Evolutionary conservation across 805 yeast species (phyloP).

Genomic region (Yamadazyma akitaensis): DNA sequence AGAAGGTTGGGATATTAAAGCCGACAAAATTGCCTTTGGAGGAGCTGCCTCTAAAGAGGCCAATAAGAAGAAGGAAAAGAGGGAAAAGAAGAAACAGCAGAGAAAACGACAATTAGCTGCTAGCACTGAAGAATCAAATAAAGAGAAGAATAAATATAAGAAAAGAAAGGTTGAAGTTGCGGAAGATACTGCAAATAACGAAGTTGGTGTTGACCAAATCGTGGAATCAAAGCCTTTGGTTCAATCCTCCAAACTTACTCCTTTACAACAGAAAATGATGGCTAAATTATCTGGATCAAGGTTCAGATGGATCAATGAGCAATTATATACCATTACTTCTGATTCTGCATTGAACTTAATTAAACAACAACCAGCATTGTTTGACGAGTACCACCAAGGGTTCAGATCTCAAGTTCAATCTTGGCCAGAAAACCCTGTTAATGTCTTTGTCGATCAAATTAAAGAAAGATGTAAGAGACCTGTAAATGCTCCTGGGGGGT

Average conservation of each 20-base stretch:
- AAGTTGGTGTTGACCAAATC: slow-evolving; percentile 8
- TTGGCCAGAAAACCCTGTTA: slow-evolving; percentile 99
- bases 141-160: slow-evolving; percentile 7
- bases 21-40: slow-evolving; percentile 48
- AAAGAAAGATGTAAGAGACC: slow-evolving; percentile 56
- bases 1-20: slow-evolving; percentile 76
- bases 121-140: slow-evolving; percentile 1
- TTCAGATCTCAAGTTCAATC: slow-evolving; percentile 91
- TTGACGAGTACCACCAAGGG: slow-evolving; percentile 94
- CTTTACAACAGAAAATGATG: slow-evolving; percentile 93
- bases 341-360: slow-evolving; percentile 71
- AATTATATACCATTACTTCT: slow-evolving; percentile 84
- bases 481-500: slow-evolving; percentile 95
- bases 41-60: slow-evolving; percentile 21
- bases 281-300: slow-evolving; percentile 91
- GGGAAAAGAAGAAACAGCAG: slow-evolving; percentile 15
- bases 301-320: slow-evolving; percentile 97
- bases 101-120: slow-evolving; percentile 7
- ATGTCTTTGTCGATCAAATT: slow-evolving; percentile 75
- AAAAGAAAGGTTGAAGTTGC: slow-evolving; percentile 5
- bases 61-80: slow-evolving; percentile 25
- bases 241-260: slow-evolving; percentile 52
- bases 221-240: slow-evolving; percentile 6
- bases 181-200: slow-evolving; percentile 3
- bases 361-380: slow-evolving; percentile 77